Percentiles rank a stretch among this genome's conserved stretches.
These are phyloP conservation scores for Phlebopus sp. DNA, from an alignment of 1,284 basidiomycete genomes.

Conservation along the genomic window DNA sequence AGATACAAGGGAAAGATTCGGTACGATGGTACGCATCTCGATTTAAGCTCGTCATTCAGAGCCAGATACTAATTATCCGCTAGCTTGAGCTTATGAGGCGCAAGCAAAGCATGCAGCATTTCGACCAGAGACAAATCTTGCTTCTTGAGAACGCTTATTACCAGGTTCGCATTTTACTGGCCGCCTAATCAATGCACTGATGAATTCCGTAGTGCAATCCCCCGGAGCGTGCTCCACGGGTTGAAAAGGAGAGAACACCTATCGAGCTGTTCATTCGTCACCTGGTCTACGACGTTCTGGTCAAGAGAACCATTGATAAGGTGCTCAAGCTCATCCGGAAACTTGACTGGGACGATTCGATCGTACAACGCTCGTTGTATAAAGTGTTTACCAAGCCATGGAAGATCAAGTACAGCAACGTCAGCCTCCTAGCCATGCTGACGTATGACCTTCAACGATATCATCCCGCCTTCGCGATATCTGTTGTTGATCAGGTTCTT, in stretches of 20 bases:
- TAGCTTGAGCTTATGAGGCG: slow-evolving; percentile 92
- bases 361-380: slow-evolving; percentile 53
- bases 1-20: slow-evolving; percentile 83
- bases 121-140: slow-evolving; percentile 87
- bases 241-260: slow-evolving; percentile 82
- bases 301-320: slow-evolving; percentile 90
- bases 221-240: slow-evolving; percentile 84
- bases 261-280: slow-evolving; percentile 94
- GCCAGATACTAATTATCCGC: slow-evolving; percentile 9
- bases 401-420: slow-evolving; percentile 92
- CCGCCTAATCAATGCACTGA: slow-evolving; percentile 7
- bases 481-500: slow-evolving; percentile 90
- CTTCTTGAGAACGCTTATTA: slow-evolving; percentile 98
- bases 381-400: slow-evolving; percentile 94
- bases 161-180: slow-evolving; percentile 53
- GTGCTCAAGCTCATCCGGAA: slow-evolving; percentile 90
- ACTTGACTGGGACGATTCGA: slow-evolving; percentile 88
- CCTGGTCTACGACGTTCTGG: slow-evolving; percentile 86
- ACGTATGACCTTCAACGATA: slow-evolving; percentile 92
- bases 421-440: slow-evolving; percentile 90
- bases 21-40: slow-evolving; percentile 61
- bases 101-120: slow-evolving; percentile 89
- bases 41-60: background rate
- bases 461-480: slow-evolving; percentile 84
- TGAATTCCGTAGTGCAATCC: slow-evolving; percentile 81